Evolutionary conservation across 257 asterid species (phyloP).

Genomic region (Gardenia jasminoides): DNA sequence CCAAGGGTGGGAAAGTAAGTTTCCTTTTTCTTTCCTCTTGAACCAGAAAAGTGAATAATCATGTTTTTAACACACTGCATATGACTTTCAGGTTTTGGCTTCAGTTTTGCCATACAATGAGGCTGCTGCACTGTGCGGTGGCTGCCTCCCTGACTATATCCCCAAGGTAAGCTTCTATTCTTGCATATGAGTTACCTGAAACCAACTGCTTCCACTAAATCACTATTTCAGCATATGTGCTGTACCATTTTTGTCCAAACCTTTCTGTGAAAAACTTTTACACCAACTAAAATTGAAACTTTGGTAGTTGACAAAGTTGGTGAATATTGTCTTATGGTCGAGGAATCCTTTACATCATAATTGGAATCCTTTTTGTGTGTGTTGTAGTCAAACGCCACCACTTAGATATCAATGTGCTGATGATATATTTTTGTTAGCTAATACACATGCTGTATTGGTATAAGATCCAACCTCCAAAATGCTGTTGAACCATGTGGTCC

Average conservation of each 20-base stretch:
- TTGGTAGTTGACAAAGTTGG: too few relatives aligned
- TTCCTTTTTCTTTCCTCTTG: not conserved
- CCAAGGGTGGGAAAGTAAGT: slow-evolving; percentile 70
- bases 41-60: not conserved
- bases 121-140: slow-evolving; percentile 74
- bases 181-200: not conserved
- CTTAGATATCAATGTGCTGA: too few relatives aligned
- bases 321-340: not conserved
- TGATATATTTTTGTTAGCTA: too few relatives aligned
- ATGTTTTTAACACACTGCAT: not conserved
- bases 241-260: not conserved
- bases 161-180: slow-evolving; percentile 47
- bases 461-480: too few relatives aligned
- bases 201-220: not conserved
- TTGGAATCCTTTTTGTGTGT: too few relatives aligned
- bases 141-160: slow-evolving; percentile 78
- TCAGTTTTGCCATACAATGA: slow-evolving; percentile 52
- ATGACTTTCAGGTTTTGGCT: slow-evolving; percentile 52
- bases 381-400: too few relatives aligned
- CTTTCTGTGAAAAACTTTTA: not conserved
- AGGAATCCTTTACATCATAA: too few relatives aligned
- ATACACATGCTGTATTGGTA: too few relatives aligned
- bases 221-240: not conserved
- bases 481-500: too few relatives aligned
- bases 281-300: too few relatives aligned